These are phyloP conservation scores for Claviceps paspali DNA, from an alignment of 2,329 filamentous ascomycete genomes.

Conservation along the genomic window DNA sequence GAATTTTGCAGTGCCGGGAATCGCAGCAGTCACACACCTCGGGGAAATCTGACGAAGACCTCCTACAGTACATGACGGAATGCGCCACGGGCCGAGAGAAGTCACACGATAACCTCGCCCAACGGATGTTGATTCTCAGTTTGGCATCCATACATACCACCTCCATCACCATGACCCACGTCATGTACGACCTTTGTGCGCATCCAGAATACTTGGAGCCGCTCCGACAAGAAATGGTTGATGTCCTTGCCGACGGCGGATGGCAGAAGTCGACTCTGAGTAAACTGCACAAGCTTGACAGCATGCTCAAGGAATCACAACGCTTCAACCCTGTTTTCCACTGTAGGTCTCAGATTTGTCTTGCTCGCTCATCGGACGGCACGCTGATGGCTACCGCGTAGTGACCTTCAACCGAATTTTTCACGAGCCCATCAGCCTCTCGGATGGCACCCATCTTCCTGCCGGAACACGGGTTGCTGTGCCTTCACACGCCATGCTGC, in stretches of 20 bases:
- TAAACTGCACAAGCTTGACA: slow-evolving; percentile 13
- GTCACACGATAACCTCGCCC: slow-evolving; percentile 41
- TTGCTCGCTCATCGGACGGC: too few relatives aligned
- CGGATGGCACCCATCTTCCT: slow-evolving; percentile 3
- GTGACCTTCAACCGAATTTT: slow-evolving; percentile 4
- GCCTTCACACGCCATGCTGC: slow-evolving; percentile 1
- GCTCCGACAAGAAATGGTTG: slow-evolving; percentile 26
- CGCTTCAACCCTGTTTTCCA: slow-evolving; percentile 1
- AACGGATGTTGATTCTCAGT: slow-evolving; percentile 56
- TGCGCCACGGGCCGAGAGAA: slow-evolving; percentile 10
- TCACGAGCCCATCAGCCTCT: slow-evolving; percentile 1
- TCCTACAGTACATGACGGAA: slow-evolving; percentile 29
- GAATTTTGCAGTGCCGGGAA: background rate
- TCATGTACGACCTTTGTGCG: slow-evolving; percentile 23
- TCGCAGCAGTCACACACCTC: background rate
- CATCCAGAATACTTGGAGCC: slow-evolving; percentile 24
- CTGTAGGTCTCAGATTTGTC: background rate
- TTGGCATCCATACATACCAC: slow-evolving; percentile 35
- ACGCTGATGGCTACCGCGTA: too few relatives aligned
- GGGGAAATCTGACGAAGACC: background rate
- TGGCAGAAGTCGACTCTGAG: slow-evolving; percentile 18
- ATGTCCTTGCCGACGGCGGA: slow-evolving; percentile 18
- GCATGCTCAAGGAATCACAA: slow-evolving; percentile 3
- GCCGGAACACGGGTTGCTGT: slow-evolving; percentile 1
- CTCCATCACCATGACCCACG: slow-evolving; percentile 18